Conservation (phyloP, 495 filamentous ascomycete genomes). For the Extremus antarcticus region DNA sequence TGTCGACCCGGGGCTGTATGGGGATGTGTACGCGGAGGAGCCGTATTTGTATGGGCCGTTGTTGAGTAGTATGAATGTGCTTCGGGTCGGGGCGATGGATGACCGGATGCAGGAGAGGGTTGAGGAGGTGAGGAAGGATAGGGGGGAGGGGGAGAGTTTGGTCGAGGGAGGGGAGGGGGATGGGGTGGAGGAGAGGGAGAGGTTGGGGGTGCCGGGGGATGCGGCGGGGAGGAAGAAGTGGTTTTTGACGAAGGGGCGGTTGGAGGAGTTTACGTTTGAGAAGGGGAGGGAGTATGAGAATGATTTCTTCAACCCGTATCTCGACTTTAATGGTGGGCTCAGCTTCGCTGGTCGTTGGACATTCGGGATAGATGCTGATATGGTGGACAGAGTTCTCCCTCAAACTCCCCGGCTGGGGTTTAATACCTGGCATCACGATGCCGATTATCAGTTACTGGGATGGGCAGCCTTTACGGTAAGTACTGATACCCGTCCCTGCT, state of each 20-base stretch:
- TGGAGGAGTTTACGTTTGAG: slow-evolving; percentile 47
- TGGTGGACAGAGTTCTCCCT: slow-evolving; percentile 53
- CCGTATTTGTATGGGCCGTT: slow-evolving; percentile 76
- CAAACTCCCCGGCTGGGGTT: slow-evolving; percentile 62
- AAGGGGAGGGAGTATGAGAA: slow-evolving; percentile 51
- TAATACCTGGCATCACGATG: slow-evolving; percentile 65
- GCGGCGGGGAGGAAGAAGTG: slow-evolving; percentile 28
- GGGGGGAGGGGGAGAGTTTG: slow-evolving; percentile 15
- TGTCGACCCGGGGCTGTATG: slow-evolving; percentile 78
- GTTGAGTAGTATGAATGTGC: slow-evolving; percentile 58
- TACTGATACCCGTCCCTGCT: slow-evolving; percentile 4
- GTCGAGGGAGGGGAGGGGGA: slow-evolving; percentile 38
- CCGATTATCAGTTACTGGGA: slow-evolving; percentile 77
- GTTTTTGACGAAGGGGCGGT: slow-evolving; percentile 33
- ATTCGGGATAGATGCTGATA: neutral
- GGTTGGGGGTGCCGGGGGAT: slow-evolving; percentile 31
- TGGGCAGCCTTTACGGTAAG: slow-evolving; percentile 45
- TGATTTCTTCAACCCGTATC: slow-evolving; percentile 89
- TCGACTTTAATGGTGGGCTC: slow-evolving; percentile 61
- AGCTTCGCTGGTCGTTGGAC: neutral
- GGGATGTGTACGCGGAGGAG: slow-evolving; percentile 73
- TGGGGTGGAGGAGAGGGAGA: slow-evolving; percentile 42
- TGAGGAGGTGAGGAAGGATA: slow-evolving; percentile 8
- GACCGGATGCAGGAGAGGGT: slow-evolving; percentile 11
- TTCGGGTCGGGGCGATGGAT: slow-evolving; percentile 49